phyloP scores from a whole-genome alignment of 2,329 filamentous ascomycete species.

The Aspergillus luchuensis region DNA sequence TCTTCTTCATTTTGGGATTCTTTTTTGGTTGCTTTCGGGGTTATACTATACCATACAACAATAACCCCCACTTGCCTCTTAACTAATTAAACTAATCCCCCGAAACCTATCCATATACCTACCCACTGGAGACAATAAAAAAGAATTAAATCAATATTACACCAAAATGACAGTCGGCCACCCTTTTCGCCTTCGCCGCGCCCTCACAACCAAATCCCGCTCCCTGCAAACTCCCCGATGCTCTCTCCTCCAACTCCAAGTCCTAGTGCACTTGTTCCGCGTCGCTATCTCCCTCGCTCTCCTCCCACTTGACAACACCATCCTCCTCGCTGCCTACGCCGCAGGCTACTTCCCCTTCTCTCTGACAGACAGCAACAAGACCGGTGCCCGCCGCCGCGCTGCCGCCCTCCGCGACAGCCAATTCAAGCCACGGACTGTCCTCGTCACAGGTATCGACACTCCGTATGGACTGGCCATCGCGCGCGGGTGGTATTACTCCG shows the following conservation, averaged over 20 bases:
- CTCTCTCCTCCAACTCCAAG: slow-evolving; percentile 16
- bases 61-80: too few relatives aligned
- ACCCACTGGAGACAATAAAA: too few relatives aligned
- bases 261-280: slow-evolving; percentile 29
- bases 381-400: slow-evolving; percentile 22
- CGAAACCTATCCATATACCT: too few relatives aligned
- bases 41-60: too few relatives aligned
- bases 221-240: slow-evolving; percentile 6
- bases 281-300: slow-evolving; percentile 31
- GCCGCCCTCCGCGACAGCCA: slow-evolving; percentile 32
- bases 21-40: too few relatives aligned
- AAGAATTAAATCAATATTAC: background rate
- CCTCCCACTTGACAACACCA: slow-evolving; percentile 54
- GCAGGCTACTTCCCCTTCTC: slow-evolving; percentile 30
- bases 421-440: slow-evolving; percentile 57
- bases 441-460: slow-evolving; percentile 74
- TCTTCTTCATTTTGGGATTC: too few relatives aligned
- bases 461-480: slow-evolving; percentile 69
- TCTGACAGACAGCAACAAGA: slow-evolving; percentile 15
- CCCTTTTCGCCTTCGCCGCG: slow-evolving; percentile 14
- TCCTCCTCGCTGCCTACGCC: slow-evolving; percentile 45
- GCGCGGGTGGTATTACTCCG: slow-evolving; percentile 63
- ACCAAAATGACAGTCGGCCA: background rate
- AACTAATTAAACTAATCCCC: too few relatives aligned
- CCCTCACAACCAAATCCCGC: slow-evolving; percentile 8